Evolutionary conservation across 495 filamentous ascomycete genomes (phyloP), one percentile per base, ranked within the genome.

Genomic region (Amniculicola lignicola): DNA sequence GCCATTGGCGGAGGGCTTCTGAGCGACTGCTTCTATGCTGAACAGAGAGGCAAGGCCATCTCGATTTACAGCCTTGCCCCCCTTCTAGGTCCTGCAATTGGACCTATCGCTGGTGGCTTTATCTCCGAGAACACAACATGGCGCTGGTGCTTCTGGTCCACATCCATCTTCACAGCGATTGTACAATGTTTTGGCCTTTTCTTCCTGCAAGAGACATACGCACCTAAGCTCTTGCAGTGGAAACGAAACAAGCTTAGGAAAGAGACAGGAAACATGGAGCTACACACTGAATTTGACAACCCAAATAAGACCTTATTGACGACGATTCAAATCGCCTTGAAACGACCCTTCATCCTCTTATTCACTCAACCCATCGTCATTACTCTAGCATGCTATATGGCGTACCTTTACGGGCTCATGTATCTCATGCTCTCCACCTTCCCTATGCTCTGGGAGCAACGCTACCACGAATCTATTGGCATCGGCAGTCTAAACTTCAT

Each of bases 351-450:
- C 66, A 65, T 63, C 2, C 72, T 82, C 38, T 59, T 80, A 21
- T 61, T 67, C 46, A 77, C 78, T 0, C 78, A 82, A 52, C 78
- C 79, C 19, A 81, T 82, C 63, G 73, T 79, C 10, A 64, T 68
- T 28, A 69, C 77, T 48, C 69, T 87, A 9, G 77, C 83, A 5
- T 25, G 78, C 6, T 85, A 84, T 69, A 81, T 82, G 77, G 80
- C 80, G 51, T 90, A 83, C 64, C 68, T 85, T 31, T 90, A 86
- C 69, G 87, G 86, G 2, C 67, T 88, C 14, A 82, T 84, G 73
- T 90, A 89, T 61, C 79, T 90, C 3, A 76, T 88, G 39, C 74
- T 89, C 4, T 79, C 83, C 3, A 84, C 82, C 24, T 88, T 88
- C 69, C 82, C 86, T 0, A 42, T 57, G 14, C 80, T 90, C 27